phyloP scores from a whole-genome alignment of 208 protist genomes.

The Herpetomonas tarakana region DNA sequence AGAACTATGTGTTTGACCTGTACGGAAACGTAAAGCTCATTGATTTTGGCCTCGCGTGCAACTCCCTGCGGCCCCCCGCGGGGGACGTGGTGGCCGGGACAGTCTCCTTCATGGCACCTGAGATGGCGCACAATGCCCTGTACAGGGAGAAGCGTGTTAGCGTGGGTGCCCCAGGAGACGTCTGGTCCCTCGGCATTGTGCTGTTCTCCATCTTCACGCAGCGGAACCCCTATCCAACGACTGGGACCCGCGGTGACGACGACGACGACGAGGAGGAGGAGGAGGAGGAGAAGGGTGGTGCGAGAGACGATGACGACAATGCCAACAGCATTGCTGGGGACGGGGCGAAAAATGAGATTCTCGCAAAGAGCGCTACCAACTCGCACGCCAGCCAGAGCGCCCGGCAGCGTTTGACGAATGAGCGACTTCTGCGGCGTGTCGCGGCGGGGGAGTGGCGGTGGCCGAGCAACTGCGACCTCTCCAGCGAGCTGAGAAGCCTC shows the following conservation, averaged over 20 bases:
- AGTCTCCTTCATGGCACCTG: slow-evolving; percentile 90
- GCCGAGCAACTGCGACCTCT: slow-evolving; percentile 55
- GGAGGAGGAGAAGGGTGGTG: slow-evolving; percentile 8
- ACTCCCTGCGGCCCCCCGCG: slow-evolving; percentile 56
- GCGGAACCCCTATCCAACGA: slow-evolving; percentile 70
- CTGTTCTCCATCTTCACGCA: slow-evolving; percentile 89
- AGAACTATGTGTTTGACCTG: slow-evolving; percentile 91
- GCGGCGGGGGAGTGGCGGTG: slow-evolving; percentile 74
- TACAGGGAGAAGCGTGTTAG: slow-evolving; percentile 69
- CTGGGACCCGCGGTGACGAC: too few relatives aligned
- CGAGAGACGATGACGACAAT: slow-evolving; percentile 5
- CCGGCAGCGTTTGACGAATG: slow-evolving; percentile 43
- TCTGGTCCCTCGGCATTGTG: slow-evolving; percentile 89
- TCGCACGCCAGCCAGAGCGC: slow-evolving; percentile 3
- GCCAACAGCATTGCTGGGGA: not conserved
- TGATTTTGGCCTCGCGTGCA: slow-evolving; percentile 88
- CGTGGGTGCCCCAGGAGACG: slow-evolving; percentile 77
- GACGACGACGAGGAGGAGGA: slow-evolving; percentile 6
- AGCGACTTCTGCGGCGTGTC: slow-evolving; percentile 63
- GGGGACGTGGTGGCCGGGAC: slow-evolving; percentile 90
- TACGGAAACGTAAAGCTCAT: slow-evolving; percentile 89
- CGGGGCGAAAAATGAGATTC: not conserved
- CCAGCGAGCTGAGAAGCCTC: slow-evolving; percentile 55
- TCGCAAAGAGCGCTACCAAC: not conserved
- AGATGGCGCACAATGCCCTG: slow-evolving; percentile 92